Base-by-base conservation (phyloP, 768 basidiomycete species). In the Kwoniella pini region DNA sequence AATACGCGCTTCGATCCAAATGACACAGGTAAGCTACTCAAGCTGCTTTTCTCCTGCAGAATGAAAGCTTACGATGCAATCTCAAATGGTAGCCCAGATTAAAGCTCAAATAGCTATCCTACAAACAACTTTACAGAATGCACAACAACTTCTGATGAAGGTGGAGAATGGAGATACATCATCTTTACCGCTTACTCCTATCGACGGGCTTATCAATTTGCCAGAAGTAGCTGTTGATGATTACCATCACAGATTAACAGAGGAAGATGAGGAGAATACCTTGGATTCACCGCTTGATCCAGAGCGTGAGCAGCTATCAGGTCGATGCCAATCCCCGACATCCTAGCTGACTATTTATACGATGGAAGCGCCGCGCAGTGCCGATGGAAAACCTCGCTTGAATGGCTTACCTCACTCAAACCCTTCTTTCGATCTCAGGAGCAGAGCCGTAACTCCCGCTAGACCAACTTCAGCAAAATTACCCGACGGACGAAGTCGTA, bases 401-500 rank as follows among this genome's bases (percentile, higher is more conserved):
- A 59, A 55, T 26, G 54, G 54, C 31, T 31, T 74, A 28, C 72
- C 72, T 0, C 63, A 74, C 19, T 67, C 64, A 10, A 65, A 60
- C 38, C 54, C 72, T 10, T 69, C 63, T 46, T 74, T 62, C 54
- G 68, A 74, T 50, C 54, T 74, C 0, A 50, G 68, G 7, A 57
- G 67, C 3, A 42, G 58, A 28, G 72, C 72, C 17, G 45, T 64
- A 13, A 70, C 69, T 4, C 71, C 71, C 2, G 63, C 62, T 45
- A 31, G 48, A 10, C 51, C 42, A 2, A 24, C 40, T 30, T 26
- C 12, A 15, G 60, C 55, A 5, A 61, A 59, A 31, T 50, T 69
- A 33, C 55, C 55, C 0, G 59, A 61, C 24, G 72, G 72, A 9
- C 30, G 67, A 26, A 74, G 70, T 57, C 69, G 72, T 74, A 43